Evolutionary conservation across 148 eudicot genomes (phyloP), one percentile per base, ranked within the genome.

Genomic region (Vaccinium macrocarpon): DNA sequence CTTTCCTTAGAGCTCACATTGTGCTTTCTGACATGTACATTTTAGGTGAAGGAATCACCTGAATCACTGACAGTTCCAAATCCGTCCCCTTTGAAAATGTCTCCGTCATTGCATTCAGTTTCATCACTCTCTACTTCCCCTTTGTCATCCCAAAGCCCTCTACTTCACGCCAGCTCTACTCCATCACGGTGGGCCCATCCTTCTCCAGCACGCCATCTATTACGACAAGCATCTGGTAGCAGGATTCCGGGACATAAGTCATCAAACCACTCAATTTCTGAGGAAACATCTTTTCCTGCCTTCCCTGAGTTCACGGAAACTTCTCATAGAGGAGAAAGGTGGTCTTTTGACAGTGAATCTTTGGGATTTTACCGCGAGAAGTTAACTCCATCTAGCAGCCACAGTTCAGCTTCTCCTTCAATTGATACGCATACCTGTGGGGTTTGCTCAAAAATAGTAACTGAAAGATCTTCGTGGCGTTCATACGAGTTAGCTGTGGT

Each of bases 341-440:
- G 93, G 91, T 95, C 98, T 61, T 91, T 95, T 76, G 97, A 90
- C 84, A 95, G 95, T 68, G 97, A 91, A 76, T 84, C 90, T 48
- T 83, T 85, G 71, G 88, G 91, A 79, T 84, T 90, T 75, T 53
- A 82, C 79, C 90, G 74, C 29, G 94, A 90, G 78, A 95, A 90
- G 79, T 27, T 87, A 49, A 81, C 81, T 81, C 68, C 87, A 83
- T 83, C 91, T n/a, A 85, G 86, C 59, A 89, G 88, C 74, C 85
- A 23, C 16, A 81, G 82, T 81, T 90, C 92, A 46, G 80, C 88
- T 18, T 88, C 92, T 14, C 84, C 83, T 7, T 89, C 90, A 5
- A 70, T 86, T 52, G 95, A 94, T 85, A 81, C 89, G 16, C 90
- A 89, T 83, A 81, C 88, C 21, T 95, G 98, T 82, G 95, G 94